Evolutionary conservation across 768 basidiomycete genomes (phyloP).

Genomic region (Phaeolepiota aurea): DNA sequence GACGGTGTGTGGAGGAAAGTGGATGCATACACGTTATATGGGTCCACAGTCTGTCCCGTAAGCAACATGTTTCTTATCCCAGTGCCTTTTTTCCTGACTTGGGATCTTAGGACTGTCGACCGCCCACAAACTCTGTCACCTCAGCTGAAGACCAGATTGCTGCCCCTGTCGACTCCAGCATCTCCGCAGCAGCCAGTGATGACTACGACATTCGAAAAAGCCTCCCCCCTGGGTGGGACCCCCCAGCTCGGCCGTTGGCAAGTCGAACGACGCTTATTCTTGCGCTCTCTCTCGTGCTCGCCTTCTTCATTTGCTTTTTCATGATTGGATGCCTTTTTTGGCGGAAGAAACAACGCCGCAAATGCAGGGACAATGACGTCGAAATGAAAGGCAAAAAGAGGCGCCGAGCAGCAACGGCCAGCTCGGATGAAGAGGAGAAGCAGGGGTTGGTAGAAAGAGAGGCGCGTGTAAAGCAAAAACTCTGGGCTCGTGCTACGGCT

Average conservation of each 20-base stretch:
- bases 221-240: constrained; percentile 52
- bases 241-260: constrained; percentile 8
- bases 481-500: constrained; percentile 59
- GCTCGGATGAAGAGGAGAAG: constrained; percentile 18
- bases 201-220: constrained; percentile 22
- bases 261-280: constrained; percentile 41
- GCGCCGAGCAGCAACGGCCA: constrained; percentile 10
- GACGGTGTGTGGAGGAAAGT: constrained; percentile 56
- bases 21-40: constrained; percentile 52
- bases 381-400: constrained; percentile 37
- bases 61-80: constrained; percentile 16
- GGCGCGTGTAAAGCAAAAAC: constrained; percentile 39
- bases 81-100: constrained; percentile 1
- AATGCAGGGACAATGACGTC: constrained; percentile 31
- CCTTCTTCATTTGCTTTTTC: constrained; percentile 49
- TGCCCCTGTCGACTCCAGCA: constrained; percentile 9
- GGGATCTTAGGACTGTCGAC: constrained; percentile 14
- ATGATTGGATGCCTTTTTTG: constrained; percentile 57
- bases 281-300: constrained; percentile 53
- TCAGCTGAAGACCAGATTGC: constrained; percentile 25
- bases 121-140: constrained; percentile 15
- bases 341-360: constrained; percentile 34
- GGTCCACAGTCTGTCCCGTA: constrained; percentile 59
- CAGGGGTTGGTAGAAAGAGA: constrained; percentile 33
- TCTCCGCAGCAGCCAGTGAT: constrained; percentile 11